These are phyloP conservation scores for Parietaria judaica DNA, from an alignment of 306 rosid species.

Conservation along the genomic window DNA sequence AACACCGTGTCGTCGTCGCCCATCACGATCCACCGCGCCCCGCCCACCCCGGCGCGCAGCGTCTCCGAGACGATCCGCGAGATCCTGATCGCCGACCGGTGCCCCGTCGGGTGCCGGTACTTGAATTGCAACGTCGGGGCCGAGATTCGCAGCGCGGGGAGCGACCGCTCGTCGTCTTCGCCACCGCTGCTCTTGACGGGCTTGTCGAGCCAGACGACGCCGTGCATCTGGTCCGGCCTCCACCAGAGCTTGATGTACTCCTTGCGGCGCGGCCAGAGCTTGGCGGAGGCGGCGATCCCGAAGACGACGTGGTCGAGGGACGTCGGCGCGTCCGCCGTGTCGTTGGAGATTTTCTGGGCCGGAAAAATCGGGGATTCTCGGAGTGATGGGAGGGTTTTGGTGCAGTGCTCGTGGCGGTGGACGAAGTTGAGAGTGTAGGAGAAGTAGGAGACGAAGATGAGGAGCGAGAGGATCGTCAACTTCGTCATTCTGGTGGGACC, in stretches of 20 bases:
- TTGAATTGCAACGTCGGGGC: conserved; percentile 39
- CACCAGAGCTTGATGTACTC: conserved; percentile 71
- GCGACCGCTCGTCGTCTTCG: neutral
- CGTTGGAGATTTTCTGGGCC: neutral
- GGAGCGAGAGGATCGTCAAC: conserved; percentile 30
- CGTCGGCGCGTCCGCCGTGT: conserved; percentile 18
- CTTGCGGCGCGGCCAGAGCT: conserved; percentile 57
- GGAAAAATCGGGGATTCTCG: conserved; percentile 1
- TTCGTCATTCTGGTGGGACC: conserved; percentile 31
- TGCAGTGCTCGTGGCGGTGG: conserved; percentile 15
- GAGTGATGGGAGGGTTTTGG: conserved; percentile 2
- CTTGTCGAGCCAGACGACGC: conserved; percentile 54
- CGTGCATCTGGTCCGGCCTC: conserved; percentile 49
- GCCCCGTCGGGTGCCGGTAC: conserved; percentile 42
- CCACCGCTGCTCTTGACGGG: conserved; percentile 21
- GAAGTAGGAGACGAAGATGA: conserved; percentile 35
- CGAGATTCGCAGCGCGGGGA: conserved; percentile 46
- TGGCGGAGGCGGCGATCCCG: conserved; percentile 64
- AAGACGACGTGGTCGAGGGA: conserved; percentile 61
- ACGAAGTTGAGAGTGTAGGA: conserved; percentile 32
- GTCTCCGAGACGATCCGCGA: conserved; percentile 64
- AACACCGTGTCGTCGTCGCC: conserved; percentile 75
- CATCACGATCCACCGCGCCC: conserved; percentile 70
- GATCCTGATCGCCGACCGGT: conserved; percentile 52
- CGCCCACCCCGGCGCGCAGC: conserved; percentile 31